Percentiles rank a stretch among this genome's conserved stretches.
Conservation (phyloP, 805 yeast species). For the Saccharomyces mikatae region DNA sequence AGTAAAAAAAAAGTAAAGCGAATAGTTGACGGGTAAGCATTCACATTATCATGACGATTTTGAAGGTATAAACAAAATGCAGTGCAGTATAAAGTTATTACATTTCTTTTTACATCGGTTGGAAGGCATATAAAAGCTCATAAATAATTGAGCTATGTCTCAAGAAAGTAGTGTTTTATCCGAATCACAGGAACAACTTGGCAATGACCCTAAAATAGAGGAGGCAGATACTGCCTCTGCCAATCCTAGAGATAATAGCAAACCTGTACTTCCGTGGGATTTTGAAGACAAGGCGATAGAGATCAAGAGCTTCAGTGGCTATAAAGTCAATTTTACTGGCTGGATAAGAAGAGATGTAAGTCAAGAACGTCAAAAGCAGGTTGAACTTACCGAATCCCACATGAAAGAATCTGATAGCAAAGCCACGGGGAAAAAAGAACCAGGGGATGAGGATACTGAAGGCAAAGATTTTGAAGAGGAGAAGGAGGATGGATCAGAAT, state of each 20-base stretch:
- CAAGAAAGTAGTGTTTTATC: background rate
- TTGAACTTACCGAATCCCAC: background rate
- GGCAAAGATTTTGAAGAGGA: background rate
- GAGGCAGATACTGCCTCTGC: background rate
- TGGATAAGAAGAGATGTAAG: conserved; percentile 22
- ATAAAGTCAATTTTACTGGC: conserved; percentile 20
- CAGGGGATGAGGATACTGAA: conserved; percentile 2
- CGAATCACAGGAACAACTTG: background rate
- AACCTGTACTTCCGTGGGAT: conserved; percentile 23
- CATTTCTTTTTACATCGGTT: background rate
- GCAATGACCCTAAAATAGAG: background rate
- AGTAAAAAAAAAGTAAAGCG: background rate
- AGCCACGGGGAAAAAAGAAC: background rate
- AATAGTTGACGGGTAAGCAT: background rate
- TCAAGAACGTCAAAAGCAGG: conserved; percentile 2
- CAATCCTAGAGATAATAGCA: conserved; percentile 2
- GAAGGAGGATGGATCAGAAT: background rate
- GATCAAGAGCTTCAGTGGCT: conserved; percentile 24
- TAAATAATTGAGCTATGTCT: background rate
- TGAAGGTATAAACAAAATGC: background rate
- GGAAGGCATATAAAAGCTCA: background rate
- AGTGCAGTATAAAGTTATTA: background rate
- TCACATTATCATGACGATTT: background rate
- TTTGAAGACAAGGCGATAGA: conserved; percentile 10
- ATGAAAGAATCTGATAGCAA: background rate